Conservation (phyloP, 371 early-diverging fungal genomes). For the Apophysomyces ossiformis region DNA sequence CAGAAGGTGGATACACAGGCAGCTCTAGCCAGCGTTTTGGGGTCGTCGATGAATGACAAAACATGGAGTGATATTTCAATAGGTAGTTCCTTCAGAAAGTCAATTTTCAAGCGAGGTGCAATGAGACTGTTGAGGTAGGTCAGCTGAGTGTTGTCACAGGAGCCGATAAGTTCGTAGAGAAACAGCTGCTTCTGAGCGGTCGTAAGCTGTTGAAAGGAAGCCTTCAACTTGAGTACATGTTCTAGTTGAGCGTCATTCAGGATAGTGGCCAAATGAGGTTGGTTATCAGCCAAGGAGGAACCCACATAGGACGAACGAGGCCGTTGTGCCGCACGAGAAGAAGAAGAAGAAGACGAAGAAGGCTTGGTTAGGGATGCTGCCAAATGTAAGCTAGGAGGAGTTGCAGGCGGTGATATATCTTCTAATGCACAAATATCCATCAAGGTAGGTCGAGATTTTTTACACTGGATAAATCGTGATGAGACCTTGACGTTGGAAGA, state of each 20-base stretch:
- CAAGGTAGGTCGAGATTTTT: conserved; percentile 21
- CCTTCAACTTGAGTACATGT: conserved; percentile 31
- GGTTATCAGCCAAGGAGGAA: conserved; percentile 24
- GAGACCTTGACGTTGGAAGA: conserved; percentile 3
- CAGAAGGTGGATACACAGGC: conserved; percentile 71
- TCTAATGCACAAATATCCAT: conserved; percentile 33
- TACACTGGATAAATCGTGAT: conserved; percentile 8
- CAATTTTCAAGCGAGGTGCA: conserved; percentile 68
- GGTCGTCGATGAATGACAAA: conserved; percentile 62
- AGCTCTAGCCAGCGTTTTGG: conserved; percentile 70
- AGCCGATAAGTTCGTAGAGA: conserved; percentile 39
- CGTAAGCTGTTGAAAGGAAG: conserved; percentile 31
- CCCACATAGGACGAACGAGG: conserved; percentile 20
- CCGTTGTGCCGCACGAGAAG: conserved; percentile 34
- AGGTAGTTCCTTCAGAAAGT: conserved; percentile 72
- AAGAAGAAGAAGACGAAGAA: conserved; percentile 26
- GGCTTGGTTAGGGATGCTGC: conserved; percentile 19
- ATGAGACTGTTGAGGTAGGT: conserved; percentile 52
- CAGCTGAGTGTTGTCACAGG: conserved; percentile 54
- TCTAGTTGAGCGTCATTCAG: conserved; percentile 46
- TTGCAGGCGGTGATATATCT: no score
- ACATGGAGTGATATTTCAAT: conserved; percentile 72
- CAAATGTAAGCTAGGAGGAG: conserved; percentile 15
- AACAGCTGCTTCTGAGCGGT: conserved; percentile 31
- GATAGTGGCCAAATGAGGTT: conserved; percentile 25